Conservation (phyloP, 306 rosid genomes). For the Purshia tridentata region DNA sequence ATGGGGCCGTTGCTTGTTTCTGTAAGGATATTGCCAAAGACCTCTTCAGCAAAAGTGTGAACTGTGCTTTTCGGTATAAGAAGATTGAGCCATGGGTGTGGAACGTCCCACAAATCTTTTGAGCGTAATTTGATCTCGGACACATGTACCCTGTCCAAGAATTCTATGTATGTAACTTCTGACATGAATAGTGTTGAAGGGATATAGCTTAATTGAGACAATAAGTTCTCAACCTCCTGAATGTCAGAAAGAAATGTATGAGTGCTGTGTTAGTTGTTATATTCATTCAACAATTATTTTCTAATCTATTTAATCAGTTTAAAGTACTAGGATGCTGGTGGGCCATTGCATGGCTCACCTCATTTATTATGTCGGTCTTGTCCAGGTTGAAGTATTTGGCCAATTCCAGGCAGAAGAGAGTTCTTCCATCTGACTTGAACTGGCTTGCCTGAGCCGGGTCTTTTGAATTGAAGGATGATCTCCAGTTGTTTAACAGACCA, state of each 20-base stretch:
- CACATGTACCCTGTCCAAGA: slow-evolving; percentile 86
- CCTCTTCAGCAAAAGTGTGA: slow-evolving; percentile 62
- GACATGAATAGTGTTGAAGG: slow-evolving; percentile 79
- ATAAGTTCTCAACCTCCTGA: slow-evolving; percentile 65
- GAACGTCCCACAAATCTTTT: slow-evolving; percentile 92
- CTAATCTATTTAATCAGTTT: too few relatives aligned
- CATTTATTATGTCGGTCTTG: slow-evolving; percentile 36
- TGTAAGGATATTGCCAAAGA: slow-evolving; percentile 81
- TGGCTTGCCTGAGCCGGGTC: slow-evolving; percentile 83
- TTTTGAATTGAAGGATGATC: slow-evolving; percentile 85
- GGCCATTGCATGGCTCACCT: slow-evolving; percentile 44
- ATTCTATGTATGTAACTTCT: slow-evolving; percentile 69
- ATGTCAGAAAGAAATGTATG: slow-evolving; percentile 17
- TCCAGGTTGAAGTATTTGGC: slow-evolving; percentile 72
- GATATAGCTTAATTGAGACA: slow-evolving; percentile 56
- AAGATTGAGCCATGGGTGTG: slow-evolving; percentile 99
- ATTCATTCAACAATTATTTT: neutral
- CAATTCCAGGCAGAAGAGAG: slow-evolving; percentile 82
- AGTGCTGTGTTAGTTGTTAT: slow-evolving; percentile 6
- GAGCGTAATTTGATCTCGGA: slow-evolving; percentile 84
- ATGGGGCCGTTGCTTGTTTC: slow-evolving; percentile 77
- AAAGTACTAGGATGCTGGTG: neutral
- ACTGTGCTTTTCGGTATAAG: slow-evolving; percentile 82
- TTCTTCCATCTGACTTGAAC: slow-evolving; percentile 85
- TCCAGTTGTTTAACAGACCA: slow-evolving; percentile 87